Evolutionary conservation across 1,284 basidiomycete species (phyloP), one percentile per base, ranked within the genome.

Genomic region (Sporisorium sorghi): DNA sequence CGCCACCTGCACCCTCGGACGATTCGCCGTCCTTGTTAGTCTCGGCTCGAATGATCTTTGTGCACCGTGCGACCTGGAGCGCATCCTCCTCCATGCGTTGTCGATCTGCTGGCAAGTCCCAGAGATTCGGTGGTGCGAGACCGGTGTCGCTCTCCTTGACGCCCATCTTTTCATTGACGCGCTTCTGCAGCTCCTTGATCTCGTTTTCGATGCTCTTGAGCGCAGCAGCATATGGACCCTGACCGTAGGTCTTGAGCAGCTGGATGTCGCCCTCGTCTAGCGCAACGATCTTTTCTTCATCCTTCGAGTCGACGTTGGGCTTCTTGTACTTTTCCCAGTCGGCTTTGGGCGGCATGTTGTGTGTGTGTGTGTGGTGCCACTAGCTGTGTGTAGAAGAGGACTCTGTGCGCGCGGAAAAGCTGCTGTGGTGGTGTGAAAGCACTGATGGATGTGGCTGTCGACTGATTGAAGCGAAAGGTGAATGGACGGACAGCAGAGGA

Each of bases 111-210:
- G 85, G 78, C 28, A 86, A 67, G 86, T 98, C 95, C 95, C 95
- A 98, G 15, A 99, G 88, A 84, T 99, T 98, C 14, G 96, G 95
- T 19, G 94, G 91, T 3, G 97, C 94, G 43, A 99, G 89, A 68
- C 97, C 97, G 12, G 97, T 99, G 86, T 99, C 97, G 5, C 92
- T 94, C 86, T 99, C 97, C 88, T 98, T 97, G 72, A 99, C 93
- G 70, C 93, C 92, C 77, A 98, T 93, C 86, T 94, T 95, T 88
- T 97, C 95, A 79, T 97, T 95, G 72, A 98, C 94, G 33, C 95
- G 91, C 85, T 96, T 96, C 87, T 97, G 95, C 33, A 97, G 91
- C 69, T 97, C 94, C 83, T 95, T 96, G 81, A 99, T 93, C 85
- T 99, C 97, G 58, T 88, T 87, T 78, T 98, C 96, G 30, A 92